Base-by-base conservation (phyloP, 148 eudicot species). In the Rhododendron ovatum region DNA sequence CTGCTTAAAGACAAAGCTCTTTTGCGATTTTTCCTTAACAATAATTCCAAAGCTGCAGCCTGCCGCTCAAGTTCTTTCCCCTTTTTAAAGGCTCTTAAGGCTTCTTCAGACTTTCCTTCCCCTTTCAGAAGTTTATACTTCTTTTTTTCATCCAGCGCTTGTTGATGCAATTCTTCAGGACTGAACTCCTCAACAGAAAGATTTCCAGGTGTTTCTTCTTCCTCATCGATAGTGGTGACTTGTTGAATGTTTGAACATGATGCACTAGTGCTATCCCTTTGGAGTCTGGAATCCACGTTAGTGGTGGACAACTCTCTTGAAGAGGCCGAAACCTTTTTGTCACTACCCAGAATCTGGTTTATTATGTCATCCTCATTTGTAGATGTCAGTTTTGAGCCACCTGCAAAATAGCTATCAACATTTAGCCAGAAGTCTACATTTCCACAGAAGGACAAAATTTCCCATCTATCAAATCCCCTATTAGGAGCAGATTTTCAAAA, bases 41-140 rank as follows among this genome's bases (percentile, higher is more conserved):
- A 90, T 45, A 96, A 76, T 81, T 96, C 99, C 87, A 94, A 82
- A 39, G 98, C 93, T 10, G 87, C 95, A 87, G 98, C 98, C 89
- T 94, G 98, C 84, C 98, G 90, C 91, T 94, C 99, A 82, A 96
- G 94, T 85, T 96, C 99, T 89, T 93, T 94, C 37, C 94, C 92
- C 88, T 91, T 93, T 90, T 95, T 95, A 75, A 95, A 96, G 71
- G 98, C 98, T 88, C 84, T 94, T 57, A 96, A 85, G 76, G 99
- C 99, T 89, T 96, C 99, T 74, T 93, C 98, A 53, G 95, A 83
- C 86, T 95, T 95, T 75, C 96, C 96, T 88, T 92, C 95, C 30
- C 94, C 96, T 91, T 94, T 95, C 35, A 96, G 90, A 67, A 84
- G 88, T 89, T 90, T 94, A 85, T 95, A 91, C 80, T 89, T 94